These are phyloP conservation scores for Casuarina cunninghamiana DNA, from an alignment of 306 rosid genomes.

Conservation along the genomic window DNA sequence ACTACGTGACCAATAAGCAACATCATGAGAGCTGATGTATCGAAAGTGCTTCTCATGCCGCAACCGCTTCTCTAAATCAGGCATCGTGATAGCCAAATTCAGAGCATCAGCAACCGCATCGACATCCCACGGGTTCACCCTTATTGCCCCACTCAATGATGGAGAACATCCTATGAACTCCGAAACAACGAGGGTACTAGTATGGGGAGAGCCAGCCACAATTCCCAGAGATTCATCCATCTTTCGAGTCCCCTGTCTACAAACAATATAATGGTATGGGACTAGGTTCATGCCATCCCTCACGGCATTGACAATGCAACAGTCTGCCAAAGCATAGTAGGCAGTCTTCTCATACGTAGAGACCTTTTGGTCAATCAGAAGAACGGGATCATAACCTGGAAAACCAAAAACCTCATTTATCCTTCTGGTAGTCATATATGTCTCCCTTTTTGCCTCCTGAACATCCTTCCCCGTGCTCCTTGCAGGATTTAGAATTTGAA, in stretches of 20 bases:
- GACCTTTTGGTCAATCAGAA: slow-evolving; percentile 57
- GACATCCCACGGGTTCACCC: slow-evolving; percentile 84
- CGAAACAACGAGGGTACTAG: slow-evolving; percentile 75
- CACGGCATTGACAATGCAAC: slow-evolving; percentile 82
- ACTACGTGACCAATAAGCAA: slow-evolving; percentile 74
- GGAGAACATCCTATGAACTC: slow-evolving; percentile 93
- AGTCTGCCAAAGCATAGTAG: slow-evolving; percentile 72
- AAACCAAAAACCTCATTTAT: slow-evolving; percentile 58
- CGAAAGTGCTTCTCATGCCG: slow-evolving; percentile 81
- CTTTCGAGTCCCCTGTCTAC: slow-evolving; percentile 71
- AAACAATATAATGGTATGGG: slow-evolving; percentile 68
- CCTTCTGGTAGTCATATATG: slow-evolving; percentile 44
- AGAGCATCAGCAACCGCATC: slow-evolving; percentile 80
- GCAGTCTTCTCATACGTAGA: slow-evolving; percentile 72
- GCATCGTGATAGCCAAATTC: slow-evolving; percentile 54
- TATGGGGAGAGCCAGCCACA: slow-evolving; percentile 37
- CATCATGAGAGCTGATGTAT: slow-evolving; percentile 82
- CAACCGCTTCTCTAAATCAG: slow-evolving; percentile 55
- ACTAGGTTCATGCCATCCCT: slow-evolving; percentile 88
- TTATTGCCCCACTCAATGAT: slow-evolving; percentile 88
- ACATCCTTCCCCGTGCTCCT: slow-evolving; percentile 55
- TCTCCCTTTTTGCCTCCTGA: slow-evolving; percentile 55
- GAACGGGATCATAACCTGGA: slow-evolving; percentile 68
- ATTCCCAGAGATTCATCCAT: slow-evolving; percentile 47
- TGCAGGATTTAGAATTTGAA: slow-evolving; percentile 86